Percentiles rank a stretch among this genome's conserved stretches.
Evolutionary conservation across 2,329 filamentous ascomycete species (phyloP).

Genomic region (Thermoascus crustaceus): DNA sequence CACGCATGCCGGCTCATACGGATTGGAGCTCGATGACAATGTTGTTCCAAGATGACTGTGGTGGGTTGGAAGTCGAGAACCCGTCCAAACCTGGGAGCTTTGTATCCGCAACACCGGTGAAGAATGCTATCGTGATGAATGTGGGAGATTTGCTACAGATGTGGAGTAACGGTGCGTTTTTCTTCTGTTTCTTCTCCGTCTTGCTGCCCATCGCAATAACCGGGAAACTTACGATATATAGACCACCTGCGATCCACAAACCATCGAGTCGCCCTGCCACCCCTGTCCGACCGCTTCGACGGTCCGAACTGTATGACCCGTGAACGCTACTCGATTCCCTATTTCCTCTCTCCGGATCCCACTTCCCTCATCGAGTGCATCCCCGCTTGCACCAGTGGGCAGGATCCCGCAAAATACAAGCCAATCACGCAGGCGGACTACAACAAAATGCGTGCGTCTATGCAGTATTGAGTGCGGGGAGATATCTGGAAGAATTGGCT

Average conservation of each 20-base stretch:
- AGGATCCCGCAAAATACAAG: slow-evolving; percentile 43
- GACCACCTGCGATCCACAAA: slow-evolving; percentile 47
- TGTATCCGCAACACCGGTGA: slow-evolving; percentile 32
- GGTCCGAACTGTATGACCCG: slow-evolving; percentile 38
- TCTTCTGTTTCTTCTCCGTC: neutral
- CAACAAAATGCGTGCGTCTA: slow-evolving; percentile 26
- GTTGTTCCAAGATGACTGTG: slow-evolving; percentile 47
- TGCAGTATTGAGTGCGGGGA: slow-evolving; percentile 24
- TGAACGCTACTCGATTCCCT: slow-evolving; percentile 52
- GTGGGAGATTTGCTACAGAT: slow-evolving; percentile 44
- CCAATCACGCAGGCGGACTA: slow-evolving; percentile 38
- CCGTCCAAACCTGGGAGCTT: slow-evolving; percentile 32
- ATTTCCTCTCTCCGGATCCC: slow-evolving; percentile 48
- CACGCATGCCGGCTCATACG: slow-evolving; percentile 46
- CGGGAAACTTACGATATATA: slow-evolving; percentile 11
- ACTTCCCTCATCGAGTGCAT: slow-evolving; percentile 47
- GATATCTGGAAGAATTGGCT: no score
- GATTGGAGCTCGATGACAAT: slow-evolving; percentile 49
- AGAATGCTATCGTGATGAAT: slow-evolving; percentile 41
- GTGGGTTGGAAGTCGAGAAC: slow-evolving; percentile 45
- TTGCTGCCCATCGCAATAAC: neutral
- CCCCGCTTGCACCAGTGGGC: slow-evolving; percentile 36
- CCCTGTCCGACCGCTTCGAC: slow-evolving; percentile 29
- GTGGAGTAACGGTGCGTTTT: slow-evolving; percentile 41
- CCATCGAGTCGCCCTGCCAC: slow-evolving; percentile 45